phyloP scores from a whole-genome alignment of 352 stramenopile species.

The Globisporangium middletonii region DNA sequence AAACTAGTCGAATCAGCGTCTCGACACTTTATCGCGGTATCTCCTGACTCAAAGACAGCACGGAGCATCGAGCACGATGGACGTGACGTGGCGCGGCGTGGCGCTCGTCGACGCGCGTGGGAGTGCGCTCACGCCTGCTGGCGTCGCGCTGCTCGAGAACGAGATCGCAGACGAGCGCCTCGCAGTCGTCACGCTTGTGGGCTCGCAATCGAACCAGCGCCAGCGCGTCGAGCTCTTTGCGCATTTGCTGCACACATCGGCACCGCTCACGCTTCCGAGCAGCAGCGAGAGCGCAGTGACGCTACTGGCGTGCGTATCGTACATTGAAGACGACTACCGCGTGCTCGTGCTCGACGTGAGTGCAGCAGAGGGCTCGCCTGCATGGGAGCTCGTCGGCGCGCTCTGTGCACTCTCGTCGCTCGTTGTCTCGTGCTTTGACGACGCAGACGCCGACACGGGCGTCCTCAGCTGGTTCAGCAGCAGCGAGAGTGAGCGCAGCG shows the following conservation, averaged over 20 bases:
- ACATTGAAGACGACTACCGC: slow-evolving; percentile 42
- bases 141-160: slow-evolving; percentile 27
- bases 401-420: slow-evolving; percentile 63
- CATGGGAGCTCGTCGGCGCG: slow-evolving; percentile 23
- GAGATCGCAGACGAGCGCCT: slow-evolving; percentile 51
- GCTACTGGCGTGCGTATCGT: slow-evolving; percentile 34
- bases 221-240: slow-evolving; percentile 25
- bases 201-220: slow-evolving; percentile 24
- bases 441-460: background rate
- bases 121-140: slow-evolving; percentile 28
- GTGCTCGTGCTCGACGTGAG: slow-evolving; percentile 48
- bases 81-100: slow-evolving; percentile 35
- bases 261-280: background rate
- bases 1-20: background rate
- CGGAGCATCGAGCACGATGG: slow-evolving; percentile 21
- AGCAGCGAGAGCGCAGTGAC: slow-evolving; percentile 18
- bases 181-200: slow-evolving; percentile 37
- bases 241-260: slow-evolving; percentile 22
- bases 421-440: slow-evolving; percentile 39
- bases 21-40: background rate
- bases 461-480: background rate
- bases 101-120: slow-evolving; percentile 27
- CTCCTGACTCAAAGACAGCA: background rate
- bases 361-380: background rate
- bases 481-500: background rate